A percentile compares a stretch with the other conserved stretches of the same genome.
These are phyloP conservation scores for Cystofilobasidium macerans DNA, from an alignment of 768 basidiomycete species.

Conservation along the genomic window DNA sequence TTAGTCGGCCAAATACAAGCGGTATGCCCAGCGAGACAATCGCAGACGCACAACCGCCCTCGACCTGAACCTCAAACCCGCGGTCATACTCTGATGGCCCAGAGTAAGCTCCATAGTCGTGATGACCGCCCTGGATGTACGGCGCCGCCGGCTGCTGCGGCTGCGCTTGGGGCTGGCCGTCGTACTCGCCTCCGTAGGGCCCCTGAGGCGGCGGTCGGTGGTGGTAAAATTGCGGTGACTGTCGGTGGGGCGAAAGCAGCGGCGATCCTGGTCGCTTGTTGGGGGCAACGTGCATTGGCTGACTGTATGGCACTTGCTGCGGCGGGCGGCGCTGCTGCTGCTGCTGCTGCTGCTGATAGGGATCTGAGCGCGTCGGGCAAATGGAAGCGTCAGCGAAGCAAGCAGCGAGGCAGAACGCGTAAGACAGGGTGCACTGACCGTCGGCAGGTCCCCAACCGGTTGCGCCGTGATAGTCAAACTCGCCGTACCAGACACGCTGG, in stretches of 20 bases:
- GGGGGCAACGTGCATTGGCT: background rate
- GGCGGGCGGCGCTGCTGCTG: background rate
- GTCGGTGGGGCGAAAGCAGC: background rate
- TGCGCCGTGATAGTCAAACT: conserved; percentile 6
- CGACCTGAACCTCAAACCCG: background rate
- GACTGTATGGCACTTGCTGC: background rate
- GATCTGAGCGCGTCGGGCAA: too few species aligned
- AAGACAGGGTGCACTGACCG: too few species aligned
- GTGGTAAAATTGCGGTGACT: background rate
- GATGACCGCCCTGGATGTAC: background rate
- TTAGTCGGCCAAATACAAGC: too few species aligned
- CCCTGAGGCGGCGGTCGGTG: background rate
- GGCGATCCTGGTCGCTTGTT: background rate
- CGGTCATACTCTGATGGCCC: background rate
- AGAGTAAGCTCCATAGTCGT: background rate
- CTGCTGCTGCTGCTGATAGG: too few species aligned
- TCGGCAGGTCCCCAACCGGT: background rate
- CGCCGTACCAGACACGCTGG: conserved; percentile 22
- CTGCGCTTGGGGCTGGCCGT: too few species aligned
- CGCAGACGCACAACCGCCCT: conserved; percentile 4
- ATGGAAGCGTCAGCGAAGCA: background rate
- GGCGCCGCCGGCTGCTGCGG: background rate
- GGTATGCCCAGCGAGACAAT: too few species aligned
- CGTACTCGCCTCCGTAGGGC: too few species aligned
- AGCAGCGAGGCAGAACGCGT: background rate